These are phyloP conservation scores for Erigeron philadelphicus DNA, from an alignment of 140 eudicot genomes.

Conservation along the genomic window DNA sequence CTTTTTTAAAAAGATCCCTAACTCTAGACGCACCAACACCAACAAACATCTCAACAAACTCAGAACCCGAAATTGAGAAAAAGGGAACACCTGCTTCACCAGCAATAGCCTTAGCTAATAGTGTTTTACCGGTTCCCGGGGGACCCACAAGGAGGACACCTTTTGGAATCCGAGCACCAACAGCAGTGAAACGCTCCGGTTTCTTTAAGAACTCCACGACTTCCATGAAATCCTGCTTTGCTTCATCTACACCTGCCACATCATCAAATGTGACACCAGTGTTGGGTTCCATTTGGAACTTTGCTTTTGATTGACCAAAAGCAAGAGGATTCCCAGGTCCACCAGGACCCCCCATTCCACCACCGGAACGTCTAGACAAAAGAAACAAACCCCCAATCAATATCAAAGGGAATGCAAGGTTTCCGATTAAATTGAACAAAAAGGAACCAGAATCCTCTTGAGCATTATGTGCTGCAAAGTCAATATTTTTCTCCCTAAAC, in stretches of 20 bases:
- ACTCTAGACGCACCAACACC: conserved; percentile 98
- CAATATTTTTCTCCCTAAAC: conserved; percentile 86
- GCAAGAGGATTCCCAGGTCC: conserved; percentile 87
- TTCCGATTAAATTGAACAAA: conserved; percentile 72
- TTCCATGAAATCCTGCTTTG: conserved; percentile 95
- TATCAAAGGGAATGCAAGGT: conserved; percentile 77
- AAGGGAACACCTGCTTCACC: conserved; percentile 99
- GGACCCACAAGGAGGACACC: conserved; percentile 99
- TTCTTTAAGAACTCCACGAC: conserved; percentile 91
- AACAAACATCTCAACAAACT: conserved; percentile 98
- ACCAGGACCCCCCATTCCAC: conserved; percentile 99
- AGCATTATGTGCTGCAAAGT: conserved; percentile 95
- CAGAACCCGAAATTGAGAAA: conserved; percentile 90
- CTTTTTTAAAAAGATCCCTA: conserved; percentile 91
- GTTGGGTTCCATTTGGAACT: conserved; percentile 98
- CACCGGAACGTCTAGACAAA: conserved; percentile 74
- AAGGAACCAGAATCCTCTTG: conserved; percentile 96
- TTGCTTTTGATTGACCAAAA: conserved; percentile 91
- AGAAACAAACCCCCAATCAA: conserved; percentile 89
- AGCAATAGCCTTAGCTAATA: conserved; percentile 93
- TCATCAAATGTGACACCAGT: conserved; percentile 96
- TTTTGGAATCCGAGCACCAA: conserved; percentile 94
- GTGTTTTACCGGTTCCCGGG: conserved; percentile 97
- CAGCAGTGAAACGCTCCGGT: conserved; percentile 94
- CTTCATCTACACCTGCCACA: conserved; percentile 97